Base-by-base conservation (phyloP, 805 yeast genomes). In the Schwanniomyces sp. region DNA sequence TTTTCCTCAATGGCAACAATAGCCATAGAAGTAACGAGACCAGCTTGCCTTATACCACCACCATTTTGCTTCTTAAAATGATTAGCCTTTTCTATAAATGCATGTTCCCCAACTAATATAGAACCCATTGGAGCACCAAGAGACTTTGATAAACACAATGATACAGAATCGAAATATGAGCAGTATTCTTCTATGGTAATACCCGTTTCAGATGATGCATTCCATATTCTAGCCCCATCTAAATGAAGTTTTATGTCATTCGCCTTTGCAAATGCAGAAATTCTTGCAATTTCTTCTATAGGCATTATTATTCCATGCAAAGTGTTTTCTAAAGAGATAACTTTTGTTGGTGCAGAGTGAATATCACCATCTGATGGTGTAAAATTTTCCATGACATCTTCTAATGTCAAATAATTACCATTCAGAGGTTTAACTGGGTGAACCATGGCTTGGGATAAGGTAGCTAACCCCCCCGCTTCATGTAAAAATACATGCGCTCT, bases 161-260 rank as follows among this genome's bases (percentile, higher is more conserved):
- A 88, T 41, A 91, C 88, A n/a, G 94, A 83, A 67, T 91, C 97
- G 63, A 91, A 91, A 51, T 82, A 71, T 52, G 78, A 74, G 55
- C 95, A 87, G 65, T 84, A 90, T 58, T 88, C 88, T 16, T 66
- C 68, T 51, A 91, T 67, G 14, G 89, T 69, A 32, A 87, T 74
- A 24, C 87, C 90, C 8, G 89, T 81, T 25, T 79, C 91, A 10
- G 79, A 86, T 36, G 83, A 74, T n/a, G 97, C 97, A 64, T 88
- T 88, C 91, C 95, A 91, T 43, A 91, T 69, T 57, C 98, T 79
- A n/a, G 97, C 98, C 52, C 97, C 98, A 64, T 91, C 98, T 57
- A 91, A 81, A 60, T 92, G 97, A 55, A 91, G 65, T 47, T 72
- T 76, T 46, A 88, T 67, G 46, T 73, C 75, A 55, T 84, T 75